Conservation (phyloP, 148 eudicot genomes). For the Bassia scoparia region DNA sequence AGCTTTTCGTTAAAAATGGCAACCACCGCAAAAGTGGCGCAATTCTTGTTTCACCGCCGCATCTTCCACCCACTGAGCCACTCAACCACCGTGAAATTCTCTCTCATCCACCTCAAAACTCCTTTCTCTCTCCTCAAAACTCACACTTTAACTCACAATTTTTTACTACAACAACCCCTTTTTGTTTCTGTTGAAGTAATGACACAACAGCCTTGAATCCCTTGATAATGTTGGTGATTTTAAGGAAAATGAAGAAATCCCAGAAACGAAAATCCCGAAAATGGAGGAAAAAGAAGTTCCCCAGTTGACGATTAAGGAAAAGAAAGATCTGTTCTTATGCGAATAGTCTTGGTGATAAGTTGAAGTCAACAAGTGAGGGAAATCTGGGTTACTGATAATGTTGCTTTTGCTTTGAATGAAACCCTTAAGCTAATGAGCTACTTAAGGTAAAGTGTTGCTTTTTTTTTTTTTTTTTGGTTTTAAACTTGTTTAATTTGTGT, state of each 20-base stretch:
- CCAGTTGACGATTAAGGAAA: conserved; percentile 65
- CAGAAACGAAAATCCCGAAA: not conserved
- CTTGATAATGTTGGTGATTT: not conserved
- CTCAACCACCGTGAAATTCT: conserved; percentile 16
- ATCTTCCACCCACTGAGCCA: conserved; percentile 21
- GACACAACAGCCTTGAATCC: not conserved
- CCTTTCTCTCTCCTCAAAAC: not conserved
- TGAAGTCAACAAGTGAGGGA: conserved; percentile 89
- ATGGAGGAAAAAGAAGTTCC: conserved; percentile 33
- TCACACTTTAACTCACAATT: not conserved
- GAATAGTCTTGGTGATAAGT: conserved; percentile 68
- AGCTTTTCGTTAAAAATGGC: conserved; percentile 12
- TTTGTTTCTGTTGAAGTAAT: conserved; percentile 15
- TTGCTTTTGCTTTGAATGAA: conserved; percentile 58
- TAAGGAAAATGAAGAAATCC: not conserved
- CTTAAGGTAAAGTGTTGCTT: conserved; percentile 54
- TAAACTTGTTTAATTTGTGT: not conserved
- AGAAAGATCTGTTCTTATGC: conserved; percentile 82
- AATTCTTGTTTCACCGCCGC: conserved; percentile 25
- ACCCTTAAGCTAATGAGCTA: conserved; percentile 70
- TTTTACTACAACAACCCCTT: not conserved
- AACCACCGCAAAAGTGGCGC: conserved; percentile 16
- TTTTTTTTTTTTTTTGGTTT: not conserved
- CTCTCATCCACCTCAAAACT: conserved; percentile 18
- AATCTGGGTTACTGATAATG: conserved; percentile 71